Conservation (phyloP, 202 grass and related monocot species). For the Carex sylvatica region DNA sequence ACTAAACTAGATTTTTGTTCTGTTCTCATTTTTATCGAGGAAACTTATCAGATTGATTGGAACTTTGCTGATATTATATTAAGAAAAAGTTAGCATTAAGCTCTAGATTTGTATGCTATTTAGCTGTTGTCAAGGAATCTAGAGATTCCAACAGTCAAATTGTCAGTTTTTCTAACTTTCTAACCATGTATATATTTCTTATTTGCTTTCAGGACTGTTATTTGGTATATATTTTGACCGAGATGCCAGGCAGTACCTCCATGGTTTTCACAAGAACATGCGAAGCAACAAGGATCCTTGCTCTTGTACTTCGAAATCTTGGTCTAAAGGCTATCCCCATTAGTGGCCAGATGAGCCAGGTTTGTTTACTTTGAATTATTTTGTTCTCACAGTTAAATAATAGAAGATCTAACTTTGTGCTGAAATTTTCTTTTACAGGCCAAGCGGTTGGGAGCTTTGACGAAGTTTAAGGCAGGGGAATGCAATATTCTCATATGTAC, state of each 20-base stretch:
- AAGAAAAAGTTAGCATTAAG: background rate
- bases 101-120: background rate
- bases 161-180: background rate
- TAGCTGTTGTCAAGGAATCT: background rate
- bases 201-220: slow-evolving; percentile 61
- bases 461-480: slow-evolving; percentile 70
- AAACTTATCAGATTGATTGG: background rate
- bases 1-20: no score
- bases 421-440: slow-evolving; percentile 38
- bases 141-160: background rate
- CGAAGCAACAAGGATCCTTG: slow-evolving; percentile 68
- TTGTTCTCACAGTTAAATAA: slow-evolving; percentile 8
- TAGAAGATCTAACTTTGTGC: background rate
- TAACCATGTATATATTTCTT: slow-evolving; percentile 4
- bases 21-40: background rate
- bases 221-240: slow-evolving; percentile 77
- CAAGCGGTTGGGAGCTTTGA: slow-evolving; percentile 80
- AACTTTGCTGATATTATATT: background rate
- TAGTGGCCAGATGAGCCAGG: slow-evolving; percentile 92
- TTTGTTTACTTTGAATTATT: slow-evolving; percentile 31
- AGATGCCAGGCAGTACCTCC: slow-evolving; percentile 55
- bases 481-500: slow-evolving; percentile 83
- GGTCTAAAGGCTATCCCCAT: slow-evolving; percentile 77
- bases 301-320: slow-evolving; percentile 67
- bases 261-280: slow-evolving; percentile 91